These are phyloP conservation scores for Aspergillus biplanus DNA, from an alignment of 495 filamentous ascomycete genomes.

Conservation along the genomic window DNA sequence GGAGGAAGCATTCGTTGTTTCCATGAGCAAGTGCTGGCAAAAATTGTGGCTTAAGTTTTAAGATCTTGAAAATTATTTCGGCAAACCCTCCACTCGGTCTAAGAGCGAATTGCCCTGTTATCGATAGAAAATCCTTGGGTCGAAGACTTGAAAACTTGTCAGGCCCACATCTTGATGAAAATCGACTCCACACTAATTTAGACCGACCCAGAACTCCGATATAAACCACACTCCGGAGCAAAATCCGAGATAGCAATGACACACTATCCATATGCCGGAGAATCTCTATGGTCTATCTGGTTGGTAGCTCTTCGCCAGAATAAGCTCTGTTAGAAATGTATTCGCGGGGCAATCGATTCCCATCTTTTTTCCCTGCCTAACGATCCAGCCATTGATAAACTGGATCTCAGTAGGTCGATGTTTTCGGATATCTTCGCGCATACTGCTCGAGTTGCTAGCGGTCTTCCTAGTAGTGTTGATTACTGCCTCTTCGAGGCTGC, in stretches of 20 bases:
- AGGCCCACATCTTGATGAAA: neutral
- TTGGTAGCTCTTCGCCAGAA: constrained; percentile 50
- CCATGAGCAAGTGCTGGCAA: too few species aligned
- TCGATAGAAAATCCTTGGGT: neutral
- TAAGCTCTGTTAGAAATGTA: constrained; percentile 54
- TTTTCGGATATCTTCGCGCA: constrained; percentile 71
- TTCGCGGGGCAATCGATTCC: constrained; percentile 62
- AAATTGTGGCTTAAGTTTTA: too few species aligned
- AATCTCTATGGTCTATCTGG: neutral
- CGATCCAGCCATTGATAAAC: constrained; percentile 78
- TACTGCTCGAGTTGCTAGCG: constrained; percentile 66
- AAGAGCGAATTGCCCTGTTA: neutral
- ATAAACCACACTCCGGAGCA: too few species aligned
- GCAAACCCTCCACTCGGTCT: neutral
- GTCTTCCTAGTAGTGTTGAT: constrained; percentile 61
- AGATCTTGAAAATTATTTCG: neutral
- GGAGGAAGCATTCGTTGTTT: too few species aligned
- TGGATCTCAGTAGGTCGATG: constrained; percentile 69
- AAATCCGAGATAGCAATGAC: too few species aligned
- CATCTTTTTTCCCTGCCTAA: constrained; percentile 60
- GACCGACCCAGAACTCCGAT: neutral
- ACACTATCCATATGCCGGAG: too few species aligned
- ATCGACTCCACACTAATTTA: neutral
- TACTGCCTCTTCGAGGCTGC: constrained; percentile 53
- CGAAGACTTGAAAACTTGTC: neutral